These are phyloP conservation scores for Colletotrichum sp. DNA, from an alignment of 2,329 filamentous ascomycete genomes.

Conservation along the genomic window DNA sequence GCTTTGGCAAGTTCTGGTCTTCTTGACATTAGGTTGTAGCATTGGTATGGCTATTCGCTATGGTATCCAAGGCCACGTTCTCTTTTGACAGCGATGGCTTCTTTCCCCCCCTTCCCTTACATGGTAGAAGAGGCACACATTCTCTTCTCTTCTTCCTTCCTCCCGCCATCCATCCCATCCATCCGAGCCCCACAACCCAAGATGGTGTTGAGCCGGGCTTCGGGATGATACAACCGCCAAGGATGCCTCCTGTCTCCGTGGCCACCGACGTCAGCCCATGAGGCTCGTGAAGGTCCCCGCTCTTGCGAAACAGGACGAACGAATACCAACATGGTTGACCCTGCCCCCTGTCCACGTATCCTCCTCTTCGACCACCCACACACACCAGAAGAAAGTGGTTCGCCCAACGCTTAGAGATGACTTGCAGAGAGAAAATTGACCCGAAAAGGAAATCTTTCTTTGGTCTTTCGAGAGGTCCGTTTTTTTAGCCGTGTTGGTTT, in stretches of 20 bases:
- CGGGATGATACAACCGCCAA: constrained; percentile 18
- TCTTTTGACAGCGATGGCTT: constrained; percentile 5
- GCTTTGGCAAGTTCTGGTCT: not conserved
- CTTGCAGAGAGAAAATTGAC: not conserved
- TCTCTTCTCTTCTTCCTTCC: not conserved
- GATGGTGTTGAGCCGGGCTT: not conserved
- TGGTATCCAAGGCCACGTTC: not conserved
- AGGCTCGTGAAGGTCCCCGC: not conserved
- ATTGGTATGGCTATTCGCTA: not conserved
- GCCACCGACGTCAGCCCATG: not conserved
- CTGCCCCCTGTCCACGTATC: not conserved
- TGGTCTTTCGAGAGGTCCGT: not conserved
- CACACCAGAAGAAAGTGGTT: not conserved
- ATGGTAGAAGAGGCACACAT: not conserved
- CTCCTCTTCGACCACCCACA: not conserved
- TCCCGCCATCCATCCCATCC: not conserved
- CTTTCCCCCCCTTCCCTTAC: not conserved
- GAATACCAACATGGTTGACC: not conserved
- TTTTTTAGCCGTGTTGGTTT: not conserved
- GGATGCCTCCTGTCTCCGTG: constrained; percentile 1
- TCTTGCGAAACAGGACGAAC: constrained; percentile 7
- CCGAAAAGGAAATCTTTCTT: not conserved
- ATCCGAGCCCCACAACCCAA: not conserved
- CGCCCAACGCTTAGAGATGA: not conserved
- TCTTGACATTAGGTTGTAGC: constrained; percentile 18